A percentile compares a stretch with the other conserved stretches of the same genome.
These are phyloP conservation scores for Extremus antarcticus DNA, from an alignment of 495 filamentous ascomycete genomes.

Conservation along the genomic window DNA sequence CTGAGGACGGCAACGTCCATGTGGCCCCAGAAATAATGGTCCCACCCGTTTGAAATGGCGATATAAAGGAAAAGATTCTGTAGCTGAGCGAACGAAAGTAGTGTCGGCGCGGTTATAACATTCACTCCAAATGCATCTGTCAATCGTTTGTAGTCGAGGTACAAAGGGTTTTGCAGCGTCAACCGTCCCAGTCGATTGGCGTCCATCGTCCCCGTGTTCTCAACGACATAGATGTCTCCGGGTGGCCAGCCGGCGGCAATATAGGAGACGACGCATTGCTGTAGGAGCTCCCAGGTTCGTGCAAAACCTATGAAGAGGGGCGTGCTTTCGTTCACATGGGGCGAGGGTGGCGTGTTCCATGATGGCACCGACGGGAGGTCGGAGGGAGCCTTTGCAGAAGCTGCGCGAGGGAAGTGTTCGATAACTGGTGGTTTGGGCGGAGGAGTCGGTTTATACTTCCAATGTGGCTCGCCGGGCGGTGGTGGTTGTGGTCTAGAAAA, in stretches of 20 bases:
- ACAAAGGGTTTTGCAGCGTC: slow-evolving; percentile 51
- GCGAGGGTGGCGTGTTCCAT: slow-evolving; percentile 7
- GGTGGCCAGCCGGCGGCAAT: slow-evolving; percentile 48
- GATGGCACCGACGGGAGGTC: slow-evolving; percentile 7
- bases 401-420: slow-evolving; percentile 8
- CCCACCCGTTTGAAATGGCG: slow-evolving; percentile 39
- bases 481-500: too few relatives aligned
- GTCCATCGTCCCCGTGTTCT: slow-evolving; percentile 53
- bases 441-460: slow-evolving; percentile 1
- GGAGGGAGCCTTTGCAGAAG: background rate
- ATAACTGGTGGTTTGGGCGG: slow-evolving; percentile 1
- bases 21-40: slow-evolving; percentile 50
- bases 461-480: background rate
- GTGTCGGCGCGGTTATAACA: slow-evolving; percentile 45
- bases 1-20: slow-evolving; percentile 47
- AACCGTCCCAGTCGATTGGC: slow-evolving; percentile 42
- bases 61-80: slow-evolving; percentile 50
- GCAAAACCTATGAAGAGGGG: slow-evolving; percentile 10
- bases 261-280: slow-evolving; percentile 5
- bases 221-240: slow-evolving; percentile 48
- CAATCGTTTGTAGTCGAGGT: slow-evolving; percentile 46
- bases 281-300: slow-evolving; percentile 6
- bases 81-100: slow-evolving; percentile 51
- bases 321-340: slow-evolving; percentile 4
- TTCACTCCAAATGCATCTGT: slow-evolving; percentile 42